phyloP scores from a whole-genome alignment of 139 green algal species.

The Micractinium sp. region DNA sequence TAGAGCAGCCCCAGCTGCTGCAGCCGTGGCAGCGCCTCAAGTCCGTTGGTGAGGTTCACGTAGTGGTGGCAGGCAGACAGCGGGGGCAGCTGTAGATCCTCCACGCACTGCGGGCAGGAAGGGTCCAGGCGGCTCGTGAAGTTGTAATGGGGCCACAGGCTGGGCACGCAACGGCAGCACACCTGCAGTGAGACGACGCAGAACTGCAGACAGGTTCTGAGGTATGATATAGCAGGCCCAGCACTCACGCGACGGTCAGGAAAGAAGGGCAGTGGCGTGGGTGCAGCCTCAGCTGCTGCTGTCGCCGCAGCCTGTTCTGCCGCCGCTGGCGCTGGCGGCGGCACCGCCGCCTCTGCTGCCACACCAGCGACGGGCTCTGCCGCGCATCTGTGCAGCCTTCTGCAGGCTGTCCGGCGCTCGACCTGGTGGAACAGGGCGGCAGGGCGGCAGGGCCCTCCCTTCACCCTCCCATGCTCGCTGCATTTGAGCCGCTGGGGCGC shows the following conservation, averaged over 20 bases:
- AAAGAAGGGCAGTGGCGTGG: conserved; percentile 14
- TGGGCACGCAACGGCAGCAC: background rate
- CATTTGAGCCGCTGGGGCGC: no score
- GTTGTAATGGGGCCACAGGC: background rate
- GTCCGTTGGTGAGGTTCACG: conserved; percentile 76
- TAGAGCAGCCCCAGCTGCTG: conserved; percentile 57
- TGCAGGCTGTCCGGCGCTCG: no score
- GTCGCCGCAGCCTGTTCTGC: no score
- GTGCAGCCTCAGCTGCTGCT: background rate
- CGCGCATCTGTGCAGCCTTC: no score
- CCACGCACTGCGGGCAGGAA: conserved; percentile 13
- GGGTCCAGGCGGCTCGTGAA: background rate
- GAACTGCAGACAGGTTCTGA: background rate
- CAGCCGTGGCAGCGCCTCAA: conserved; percentile 68
- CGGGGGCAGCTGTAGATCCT: conserved; percentile 18
- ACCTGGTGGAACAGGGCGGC: no score
- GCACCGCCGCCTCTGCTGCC: background rate
- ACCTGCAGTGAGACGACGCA: background rate
- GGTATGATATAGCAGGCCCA: background rate
- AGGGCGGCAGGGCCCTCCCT: no score
- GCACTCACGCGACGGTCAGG: conserved; percentile 7
- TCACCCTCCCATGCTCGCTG: no score
- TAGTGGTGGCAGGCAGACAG: conserved; percentile 56
- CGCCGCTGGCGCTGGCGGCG: background rate
- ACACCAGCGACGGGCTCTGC: background rate